Evolutionary conservation across 192 early-diverging fungal species (phyloP).

Genomic region (Globomyces pollinis-pini): DNA sequence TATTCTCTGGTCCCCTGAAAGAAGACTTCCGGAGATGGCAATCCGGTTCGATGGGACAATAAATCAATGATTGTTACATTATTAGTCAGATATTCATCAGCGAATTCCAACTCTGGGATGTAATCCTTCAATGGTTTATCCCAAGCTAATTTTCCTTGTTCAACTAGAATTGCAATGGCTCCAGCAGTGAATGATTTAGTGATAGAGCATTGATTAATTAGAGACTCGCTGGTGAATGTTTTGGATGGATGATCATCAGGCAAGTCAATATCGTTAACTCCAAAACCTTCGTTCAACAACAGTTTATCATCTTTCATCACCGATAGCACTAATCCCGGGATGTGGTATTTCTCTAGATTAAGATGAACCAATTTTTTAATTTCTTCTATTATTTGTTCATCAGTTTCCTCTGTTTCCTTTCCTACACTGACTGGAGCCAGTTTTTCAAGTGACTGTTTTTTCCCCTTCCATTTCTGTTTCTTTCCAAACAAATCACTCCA

Average conservation of each 20-base stretch:
- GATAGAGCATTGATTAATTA: background rate
- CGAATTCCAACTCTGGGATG: conserved; percentile 5
- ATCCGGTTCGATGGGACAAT: conserved; percentile 12
- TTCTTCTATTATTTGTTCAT: no score
- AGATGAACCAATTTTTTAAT: background rate
- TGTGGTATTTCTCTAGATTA: background rate
- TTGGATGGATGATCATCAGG: background rate
- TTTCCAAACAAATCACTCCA: no score
- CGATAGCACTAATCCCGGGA: background rate
- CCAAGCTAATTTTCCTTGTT: background rate
- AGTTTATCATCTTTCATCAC: background rate
- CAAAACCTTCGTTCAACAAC: background rate
- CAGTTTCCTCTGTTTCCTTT: no score
- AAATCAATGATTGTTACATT: conserved; percentile 14
- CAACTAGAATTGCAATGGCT: conserved; percentile 2
- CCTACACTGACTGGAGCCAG: background rate
- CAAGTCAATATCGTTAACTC: background rate
- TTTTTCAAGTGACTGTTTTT: no score
- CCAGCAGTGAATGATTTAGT: background rate
- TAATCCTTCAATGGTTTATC: background rate
- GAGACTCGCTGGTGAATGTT: background rate
- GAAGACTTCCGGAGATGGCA: conserved; percentile 4
- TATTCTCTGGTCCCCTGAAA: no score
- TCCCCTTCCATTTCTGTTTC: no score
- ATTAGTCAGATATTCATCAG: background rate